Conservation (phyloP, 257 asterid species). For the Misopates orontium region DNA sequence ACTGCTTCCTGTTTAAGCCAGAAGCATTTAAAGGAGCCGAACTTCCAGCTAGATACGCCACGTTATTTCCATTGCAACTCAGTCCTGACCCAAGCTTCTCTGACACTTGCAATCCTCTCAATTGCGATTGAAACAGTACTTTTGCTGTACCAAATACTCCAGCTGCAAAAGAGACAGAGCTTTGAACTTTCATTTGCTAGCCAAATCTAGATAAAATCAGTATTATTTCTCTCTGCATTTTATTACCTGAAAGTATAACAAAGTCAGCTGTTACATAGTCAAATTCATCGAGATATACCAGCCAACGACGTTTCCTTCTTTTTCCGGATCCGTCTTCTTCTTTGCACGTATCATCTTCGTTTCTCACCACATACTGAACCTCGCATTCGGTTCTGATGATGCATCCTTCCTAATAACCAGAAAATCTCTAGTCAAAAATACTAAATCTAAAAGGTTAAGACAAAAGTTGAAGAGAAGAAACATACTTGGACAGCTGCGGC, state of each 20-base stretch:
- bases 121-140: constrained; percentile 50
- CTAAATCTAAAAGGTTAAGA: background rate
- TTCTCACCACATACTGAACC: constrained; percentile 47
- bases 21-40: constrained; percentile 45
- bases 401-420: constrained; percentile 50
- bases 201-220: background rate
- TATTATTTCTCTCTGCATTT: no score
- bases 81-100: constrained; percentile 48
- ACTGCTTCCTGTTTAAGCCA: constrained; percentile 40
- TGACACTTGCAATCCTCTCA: constrained; percentile 50
- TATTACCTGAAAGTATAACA: constrained; percentile 57
- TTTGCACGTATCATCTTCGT: constrained; percentile 17
- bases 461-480: background rate
- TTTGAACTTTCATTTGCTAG: background rate
- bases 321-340: constrained; percentile 7
- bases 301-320: constrained; percentile 41
- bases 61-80: constrained; percentile 61
- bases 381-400: constrained; percentile 50
- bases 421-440: background rate
- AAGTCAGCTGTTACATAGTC: constrained; percentile 43
- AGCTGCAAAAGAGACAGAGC: constrained; percentile 33
- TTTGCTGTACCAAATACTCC: constrained; percentile 62
- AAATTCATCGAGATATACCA: constrained; percentile 45
- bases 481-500: constrained; percentile 52
- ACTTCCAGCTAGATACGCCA: constrained; percentile 51